These are phyloP conservation scores for Myxozyma melibiosi DNA, from an alignment of 805 yeast genomes.

Conservation along the genomic window DNA sequence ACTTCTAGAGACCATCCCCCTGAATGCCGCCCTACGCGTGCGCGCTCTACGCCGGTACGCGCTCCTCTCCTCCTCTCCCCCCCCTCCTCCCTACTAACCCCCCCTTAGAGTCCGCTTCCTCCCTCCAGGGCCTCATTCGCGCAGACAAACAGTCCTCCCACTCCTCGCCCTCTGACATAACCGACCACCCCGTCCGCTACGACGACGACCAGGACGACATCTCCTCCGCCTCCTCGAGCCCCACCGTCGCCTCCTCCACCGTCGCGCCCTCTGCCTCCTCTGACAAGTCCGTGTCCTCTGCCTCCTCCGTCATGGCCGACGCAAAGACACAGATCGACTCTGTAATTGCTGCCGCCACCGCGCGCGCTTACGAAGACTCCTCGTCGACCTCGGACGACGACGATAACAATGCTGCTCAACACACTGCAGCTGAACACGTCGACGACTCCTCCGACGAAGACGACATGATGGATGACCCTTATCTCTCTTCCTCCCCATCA, in stretches of 20 bases:
- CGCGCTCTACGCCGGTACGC: conserved; percentile 22
- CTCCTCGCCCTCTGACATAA: not conserved
- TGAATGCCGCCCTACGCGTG: conserved; percentile 20
- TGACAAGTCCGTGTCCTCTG: conserved; percentile 1
- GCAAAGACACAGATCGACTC: not conserved
- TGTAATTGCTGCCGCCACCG: not conserved
- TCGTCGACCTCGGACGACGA: conserved; percentile 10
- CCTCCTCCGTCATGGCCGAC: conserved; percentile 4
- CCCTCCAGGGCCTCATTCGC: conserved; percentile 27
- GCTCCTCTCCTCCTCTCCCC: not conserved
- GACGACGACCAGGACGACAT: conserved; percentile 23
- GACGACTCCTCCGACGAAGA: conserved; percentile 12
- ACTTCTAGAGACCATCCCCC: too few species aligned
- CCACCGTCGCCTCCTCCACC: not conserved
- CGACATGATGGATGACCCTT: conserved; percentile 40
- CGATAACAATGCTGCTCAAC: not conserved
- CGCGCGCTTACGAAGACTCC: conserved; percentile 5
- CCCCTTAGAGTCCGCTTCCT: conserved; percentile 22
- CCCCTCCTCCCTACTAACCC: not conserved
- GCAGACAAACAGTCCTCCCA: conserved; percentile 17
- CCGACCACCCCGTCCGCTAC: not conserved
- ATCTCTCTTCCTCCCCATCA: conserved; percentile 69
- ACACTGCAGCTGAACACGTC: not conserved
- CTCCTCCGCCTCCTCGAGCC: not conserved
- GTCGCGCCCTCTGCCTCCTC: not conserved